Percentiles rank a stretch among this genome's conserved stretches.
phyloP scores from a whole-genome alignment of 2,329 filamentous ascomycete species.

The Trichophaea hybrida region DNA sequence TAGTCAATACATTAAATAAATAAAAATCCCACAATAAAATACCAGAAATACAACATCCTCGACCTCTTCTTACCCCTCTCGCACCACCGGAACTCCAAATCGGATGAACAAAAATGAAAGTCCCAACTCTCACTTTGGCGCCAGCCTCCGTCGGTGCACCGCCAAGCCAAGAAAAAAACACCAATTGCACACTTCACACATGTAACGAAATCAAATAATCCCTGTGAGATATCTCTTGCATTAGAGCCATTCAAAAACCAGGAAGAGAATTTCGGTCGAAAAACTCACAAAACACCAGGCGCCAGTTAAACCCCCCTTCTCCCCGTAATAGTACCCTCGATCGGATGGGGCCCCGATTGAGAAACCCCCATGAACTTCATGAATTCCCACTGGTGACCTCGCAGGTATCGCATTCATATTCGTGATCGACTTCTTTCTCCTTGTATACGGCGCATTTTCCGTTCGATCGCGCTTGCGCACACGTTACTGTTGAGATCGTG shows the following conservation, averaged over 20 bases:
- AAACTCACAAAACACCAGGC: neutral
- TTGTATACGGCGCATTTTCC: constrained; percentile 22
- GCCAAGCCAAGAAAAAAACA: neutral
- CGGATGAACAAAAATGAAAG: too few species aligned
- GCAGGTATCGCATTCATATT: constrained; percentile 21
- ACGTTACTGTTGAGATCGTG: constrained; percentile 19
- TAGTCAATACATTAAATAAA: too few species aligned
- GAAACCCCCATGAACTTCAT: neutral
- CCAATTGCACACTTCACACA: neutral
- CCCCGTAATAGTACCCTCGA: neutral
- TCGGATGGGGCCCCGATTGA: neutral
- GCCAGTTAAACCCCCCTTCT: neutral
- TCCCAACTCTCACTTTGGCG: too few species aligned
- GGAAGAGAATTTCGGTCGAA: too few species aligned
- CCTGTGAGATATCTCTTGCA: neutral
- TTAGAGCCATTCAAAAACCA: neutral
- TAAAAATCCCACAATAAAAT: too few species aligned
- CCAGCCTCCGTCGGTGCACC: too few species aligned
- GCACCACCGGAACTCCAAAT: too few species aligned
- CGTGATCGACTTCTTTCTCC: constrained; percentile 20
- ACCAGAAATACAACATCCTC: too few species aligned
- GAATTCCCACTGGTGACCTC: constrained; percentile 4
- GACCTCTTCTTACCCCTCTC: too few species aligned
- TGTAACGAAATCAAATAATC: neutral
- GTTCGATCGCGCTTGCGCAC: constrained; percentile 21